Base-by-base conservation (phyloP, 2,329 filamentous ascomycete species). In the Claviceps arundinis region DNA sequence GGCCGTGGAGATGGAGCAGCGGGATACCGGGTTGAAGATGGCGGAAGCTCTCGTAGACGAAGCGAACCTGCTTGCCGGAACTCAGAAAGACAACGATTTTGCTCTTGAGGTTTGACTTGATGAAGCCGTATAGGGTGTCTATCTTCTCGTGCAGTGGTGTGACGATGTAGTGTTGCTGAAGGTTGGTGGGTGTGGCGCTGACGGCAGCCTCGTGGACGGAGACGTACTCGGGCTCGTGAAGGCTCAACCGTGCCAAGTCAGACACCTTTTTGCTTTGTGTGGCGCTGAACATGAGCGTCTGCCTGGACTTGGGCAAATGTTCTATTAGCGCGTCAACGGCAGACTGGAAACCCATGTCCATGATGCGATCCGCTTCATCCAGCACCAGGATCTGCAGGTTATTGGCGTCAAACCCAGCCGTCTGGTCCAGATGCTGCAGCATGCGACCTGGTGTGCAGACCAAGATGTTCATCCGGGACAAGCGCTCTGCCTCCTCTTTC, bases 1-100 rank as follows among this genome's bases (percentile, higher is more conserved):
- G 82, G 1, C 93, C 93, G 65, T 95, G 89, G 16, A 98, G 78
- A 70, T 98, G 93, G 22, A 98, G 78, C 17, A 98, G 73, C 0
- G 91, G 86, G 42, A 97, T 89, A 74, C 93, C 93, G 1, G 94
- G 93, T 63, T 96, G 91, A 65, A 98, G 79, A 60, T 94, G 88
- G 47, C 91, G 82, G 64, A 98, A 91, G 17, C 84, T 84, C 65
- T 98, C 93, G 68, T 94, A 97, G 5, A 93, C 87, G 64, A 96
- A 98, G 14, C 93, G 84, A 17, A 98, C 93, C 64, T 97, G 90
- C 66, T 98, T 98, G 47, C 89, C 90, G 0, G 89, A 95, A 3
- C 89, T 95, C 54, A 98, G 70, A 64, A 98, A 98, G 24, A 97
- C 90, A 19, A 98, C 81, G 2, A 95, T 95, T 68, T 97, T 98